Evolutionary conservation across 192 early-diverging fungal species (phyloP), one percentile per base, ranked within the genome.

Genomic region (Coemansia sp.): DNA sequence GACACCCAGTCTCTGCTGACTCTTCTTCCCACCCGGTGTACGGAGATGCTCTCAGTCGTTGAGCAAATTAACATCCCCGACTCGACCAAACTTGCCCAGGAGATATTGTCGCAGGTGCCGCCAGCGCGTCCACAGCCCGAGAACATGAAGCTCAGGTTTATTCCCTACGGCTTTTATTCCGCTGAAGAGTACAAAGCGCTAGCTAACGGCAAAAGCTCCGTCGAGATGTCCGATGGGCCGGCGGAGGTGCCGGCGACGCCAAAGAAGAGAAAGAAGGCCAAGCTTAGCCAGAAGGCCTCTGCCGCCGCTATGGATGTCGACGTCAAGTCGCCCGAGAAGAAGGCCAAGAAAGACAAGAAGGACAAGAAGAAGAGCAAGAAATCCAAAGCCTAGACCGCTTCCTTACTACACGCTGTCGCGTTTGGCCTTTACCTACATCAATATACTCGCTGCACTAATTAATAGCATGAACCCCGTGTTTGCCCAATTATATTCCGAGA

Each of bases 81-180:
- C 15, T 43, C 66, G 5, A 28, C 15, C 0, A 47, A 50, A 2
- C 44, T 55, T 41, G 73, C 73, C 1, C 27, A 59, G 9, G 22
- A 41, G 30, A 69, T 76, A 32, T 15, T 50, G 4, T 23, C 40
- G 2, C 34, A 62, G 20, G 59, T 55, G 11, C 57, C 39, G 14
- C 54, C 62, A 9, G 26, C 28, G 0, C 51, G 73, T 5, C 49
- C 47, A 10, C 73, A 76, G 62, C 73, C 67, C 7, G 73, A 64
- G 19, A 62, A 70, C 28, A 76, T 76, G 73, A 60, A 70, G 42
- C 22, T 76, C 51, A 50, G 35, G 35, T 76, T 76, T 53, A 55
- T 76, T 26, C 72, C 73, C 12, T 76, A 59, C 23, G 73, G 73
- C 12, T 76, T 69, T 44, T 76, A 62, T 47, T 76, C 73, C 2